A percentile compares a stretch with the other conserved stretches of the same genome.
Conservation (phyloP, 2,329 filamentous ascomycete genomes). For the Fusarium sp. region DNA sequence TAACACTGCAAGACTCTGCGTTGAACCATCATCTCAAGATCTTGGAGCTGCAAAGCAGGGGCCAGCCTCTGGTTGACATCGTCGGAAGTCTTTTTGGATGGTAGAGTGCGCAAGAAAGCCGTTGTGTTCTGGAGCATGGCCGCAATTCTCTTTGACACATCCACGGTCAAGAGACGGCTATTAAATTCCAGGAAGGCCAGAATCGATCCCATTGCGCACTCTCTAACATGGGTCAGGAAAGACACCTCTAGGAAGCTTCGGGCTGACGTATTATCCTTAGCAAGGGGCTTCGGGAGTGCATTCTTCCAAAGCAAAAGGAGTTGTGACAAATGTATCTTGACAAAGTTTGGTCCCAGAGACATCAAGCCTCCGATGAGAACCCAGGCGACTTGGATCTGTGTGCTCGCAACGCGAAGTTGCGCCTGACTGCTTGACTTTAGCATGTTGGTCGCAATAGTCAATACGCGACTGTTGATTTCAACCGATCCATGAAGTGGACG, state of each 20-base stretch:
- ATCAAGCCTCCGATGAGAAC: slow-evolving; percentile 96
- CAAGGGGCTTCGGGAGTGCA: slow-evolving; percentile 91
- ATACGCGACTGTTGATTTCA: slow-evolving; percentile 91
- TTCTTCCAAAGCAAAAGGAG: slow-evolving; percentile 97
- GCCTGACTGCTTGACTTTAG: slow-evolving; percentile 93
- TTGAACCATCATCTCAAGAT: slow-evolving; percentile 93
- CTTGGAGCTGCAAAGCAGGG: slow-evolving; percentile 87
- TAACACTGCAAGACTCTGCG: slow-evolving; percentile 95
- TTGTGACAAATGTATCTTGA: slow-evolving; percentile 97
- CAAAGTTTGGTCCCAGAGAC: slow-evolving; percentile 96
- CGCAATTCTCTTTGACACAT: slow-evolving; percentile 92
- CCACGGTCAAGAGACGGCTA: slow-evolving; percentile 87
- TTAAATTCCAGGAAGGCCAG: slow-evolving; percentile 95
- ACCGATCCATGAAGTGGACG: slow-evolving; percentile 95
- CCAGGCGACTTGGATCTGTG: slow-evolving; percentile 98
- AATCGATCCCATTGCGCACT: slow-evolving; percentile 92
- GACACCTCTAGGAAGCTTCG: slow-evolving; percentile 89
- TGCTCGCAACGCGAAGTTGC: slow-evolving; percentile 89
- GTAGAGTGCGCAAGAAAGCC: slow-evolving; percentile 86
- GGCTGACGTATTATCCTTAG: slow-evolving; percentile 88
- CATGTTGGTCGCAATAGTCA: slow-evolving; percentile 90
- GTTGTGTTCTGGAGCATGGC: slow-evolving; percentile 96
- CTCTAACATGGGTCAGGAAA: slow-evolving; percentile 92
- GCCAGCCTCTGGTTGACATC: slow-evolving; percentile 87
- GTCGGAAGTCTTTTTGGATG: slow-evolving; percentile 85